Evolutionary conservation across 164 flowering plant genomes (phyloP).

Genomic region (grape (Vitis vinifera)): DNA sequence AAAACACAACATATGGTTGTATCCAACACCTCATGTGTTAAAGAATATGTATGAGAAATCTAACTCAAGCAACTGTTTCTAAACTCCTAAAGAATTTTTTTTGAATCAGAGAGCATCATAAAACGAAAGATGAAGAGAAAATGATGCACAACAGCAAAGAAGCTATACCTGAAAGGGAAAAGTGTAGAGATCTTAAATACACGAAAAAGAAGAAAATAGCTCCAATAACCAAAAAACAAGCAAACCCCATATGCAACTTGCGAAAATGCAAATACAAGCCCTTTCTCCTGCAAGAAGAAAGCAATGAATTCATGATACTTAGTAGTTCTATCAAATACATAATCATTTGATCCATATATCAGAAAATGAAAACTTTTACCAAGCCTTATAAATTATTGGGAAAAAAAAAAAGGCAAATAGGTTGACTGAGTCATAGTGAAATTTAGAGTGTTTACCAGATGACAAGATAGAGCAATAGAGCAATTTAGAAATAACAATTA

Average conservation of each 20-base stretch:
- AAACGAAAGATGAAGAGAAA: not conserved
- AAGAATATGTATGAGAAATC: no score
- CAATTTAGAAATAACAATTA: no score
- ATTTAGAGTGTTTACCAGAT: no score
- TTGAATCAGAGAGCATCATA: no score
- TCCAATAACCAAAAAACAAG: conserved; percentile 86
- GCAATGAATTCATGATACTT: not conserved
- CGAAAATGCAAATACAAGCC: conserved; percentile 69
- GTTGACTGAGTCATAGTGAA: no score
- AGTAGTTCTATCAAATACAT: not conserved
- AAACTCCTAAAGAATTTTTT: no score
- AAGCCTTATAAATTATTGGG: no score
- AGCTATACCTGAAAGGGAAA: conserved; percentile 81
- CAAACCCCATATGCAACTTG: conserved; percentile 83
- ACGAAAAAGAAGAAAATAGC: conserved; percentile 60
- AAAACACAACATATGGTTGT: no score
- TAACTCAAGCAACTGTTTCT: no score
- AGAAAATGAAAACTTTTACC: not conserved
- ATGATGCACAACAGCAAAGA: not conserved
- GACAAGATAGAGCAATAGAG: no score
- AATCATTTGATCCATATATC: not conserved
- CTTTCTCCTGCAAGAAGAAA: conserved; percentile 70
- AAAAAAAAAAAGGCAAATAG: no score
- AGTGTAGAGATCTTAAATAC: conserved; percentile 38
- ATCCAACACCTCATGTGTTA: no score